These are phyloP conservation scores for Eleusine indica DNA, from an alignment of 176 grass and related monocot genomes.

Conservation along the genomic window DNA sequence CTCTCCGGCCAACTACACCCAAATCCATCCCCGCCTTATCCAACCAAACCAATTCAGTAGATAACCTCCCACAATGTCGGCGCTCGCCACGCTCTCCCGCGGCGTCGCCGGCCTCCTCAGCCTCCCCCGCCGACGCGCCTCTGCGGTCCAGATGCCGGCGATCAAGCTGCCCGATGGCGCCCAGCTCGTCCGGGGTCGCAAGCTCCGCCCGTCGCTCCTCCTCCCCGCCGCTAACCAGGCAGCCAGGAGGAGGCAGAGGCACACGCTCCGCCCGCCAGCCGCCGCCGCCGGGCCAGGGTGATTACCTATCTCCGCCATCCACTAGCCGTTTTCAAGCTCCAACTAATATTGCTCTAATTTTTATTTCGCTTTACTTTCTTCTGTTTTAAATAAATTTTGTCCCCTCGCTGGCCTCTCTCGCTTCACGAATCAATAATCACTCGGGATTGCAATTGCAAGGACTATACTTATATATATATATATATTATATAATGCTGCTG, in stretches of 20 bases:
- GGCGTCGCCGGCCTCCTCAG: too few relatives aligned
- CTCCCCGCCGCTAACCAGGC: conserved; percentile 38
- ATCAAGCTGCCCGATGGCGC: conserved; percentile 50
- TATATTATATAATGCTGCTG: too few relatives aligned
- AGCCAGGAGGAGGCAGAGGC: conserved; percentile 9
- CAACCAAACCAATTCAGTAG: too few relatives aligned
- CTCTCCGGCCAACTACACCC: too few relatives aligned
- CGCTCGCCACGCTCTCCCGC: conserved; percentile 28
- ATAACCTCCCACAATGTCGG: conserved; percentile 46
- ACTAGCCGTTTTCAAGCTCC: not conserved
- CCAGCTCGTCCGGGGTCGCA: conserved; percentile 71
- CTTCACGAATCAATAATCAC: too few relatives aligned
- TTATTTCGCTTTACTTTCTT: too few relatives aligned
- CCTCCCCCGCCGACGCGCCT: too few relatives aligned
- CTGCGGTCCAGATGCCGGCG: not conserved
- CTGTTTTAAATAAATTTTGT: too few relatives aligned
- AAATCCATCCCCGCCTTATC: too few relatives aligned
- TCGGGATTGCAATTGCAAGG: not conserved
- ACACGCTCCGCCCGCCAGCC: conserved; percentile 33
- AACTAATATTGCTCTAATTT: too few relatives aligned
- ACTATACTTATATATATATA: too few relatives aligned
- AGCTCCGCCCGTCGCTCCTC: conserved; percentile 72
- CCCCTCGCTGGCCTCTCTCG: too few relatives aligned
- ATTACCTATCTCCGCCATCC: conserved; percentile 1
- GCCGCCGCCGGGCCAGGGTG: conserved; percentile 63